Percentiles rank a stretch among this genome's conserved stretches.
These are phyloP conservation scores for Thelonectria rubi DNA, from an alignment of 2,329 filamentous ascomycete genomes.

Conservation along the genomic window DNA sequence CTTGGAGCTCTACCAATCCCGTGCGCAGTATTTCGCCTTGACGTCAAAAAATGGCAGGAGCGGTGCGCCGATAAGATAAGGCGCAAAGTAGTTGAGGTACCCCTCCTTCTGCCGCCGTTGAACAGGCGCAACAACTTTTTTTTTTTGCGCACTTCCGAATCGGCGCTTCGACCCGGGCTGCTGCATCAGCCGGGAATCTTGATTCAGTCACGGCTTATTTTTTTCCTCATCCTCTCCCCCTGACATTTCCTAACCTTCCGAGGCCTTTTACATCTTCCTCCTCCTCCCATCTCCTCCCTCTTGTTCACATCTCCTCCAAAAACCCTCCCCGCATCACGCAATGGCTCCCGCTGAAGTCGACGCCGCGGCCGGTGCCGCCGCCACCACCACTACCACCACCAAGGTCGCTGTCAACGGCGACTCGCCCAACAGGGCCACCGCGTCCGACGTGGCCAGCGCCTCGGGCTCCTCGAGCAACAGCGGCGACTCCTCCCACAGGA, in stretches of 20 bases:
- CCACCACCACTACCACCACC: too few species aligned
- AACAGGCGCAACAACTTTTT: constrained; percentile 5
- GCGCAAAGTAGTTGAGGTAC: constrained; percentile 5
- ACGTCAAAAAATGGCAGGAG: constrained; percentile 24
- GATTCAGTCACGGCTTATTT: not conserved
- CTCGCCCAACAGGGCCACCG: constrained; percentile 44
- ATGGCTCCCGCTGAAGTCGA: constrained; percentile 45
- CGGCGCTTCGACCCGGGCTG: constrained; percentile 38
- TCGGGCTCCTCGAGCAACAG: constrained; percentile 45
- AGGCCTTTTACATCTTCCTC: constrained; percentile 12
- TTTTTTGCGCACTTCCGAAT: constrained; percentile 33
- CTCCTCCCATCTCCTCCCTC: constrained; percentile 5
- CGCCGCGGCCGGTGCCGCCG: not conserved
- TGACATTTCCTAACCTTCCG: not conserved
- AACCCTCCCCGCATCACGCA: constrained; percentile 12
- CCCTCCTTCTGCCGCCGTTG: constrained; percentile 21
- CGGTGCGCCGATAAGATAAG: constrained; percentile 23
- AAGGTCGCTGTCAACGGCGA: constrained; percentile 1
- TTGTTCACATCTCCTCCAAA: not conserved
- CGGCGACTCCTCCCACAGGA: constrained; percentile 43
- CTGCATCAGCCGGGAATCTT: constrained; percentile 14
- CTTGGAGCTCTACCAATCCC: constrained; percentile 21
- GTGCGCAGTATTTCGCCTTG: constrained; percentile 9
- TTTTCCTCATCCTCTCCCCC: not conserved
- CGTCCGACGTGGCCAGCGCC: constrained; percentile 38